Evolutionary conservation across 345 rosid species (phyloP).

Genomic region (Tarenaya hassleriana): DNA sequence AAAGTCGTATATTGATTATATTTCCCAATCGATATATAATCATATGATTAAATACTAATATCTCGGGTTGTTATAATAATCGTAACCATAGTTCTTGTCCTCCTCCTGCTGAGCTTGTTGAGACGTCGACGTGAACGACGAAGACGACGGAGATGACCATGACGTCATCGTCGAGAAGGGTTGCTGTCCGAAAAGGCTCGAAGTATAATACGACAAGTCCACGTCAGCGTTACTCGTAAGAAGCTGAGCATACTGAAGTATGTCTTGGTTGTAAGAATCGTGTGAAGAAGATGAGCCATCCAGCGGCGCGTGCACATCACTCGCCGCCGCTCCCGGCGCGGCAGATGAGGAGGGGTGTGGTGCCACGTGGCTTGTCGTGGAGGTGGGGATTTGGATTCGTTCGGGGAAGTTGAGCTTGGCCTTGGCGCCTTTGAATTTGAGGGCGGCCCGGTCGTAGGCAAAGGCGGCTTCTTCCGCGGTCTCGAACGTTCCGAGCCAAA

Average conservation of each 20-base stretch:
- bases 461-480: constrained; percentile 88
- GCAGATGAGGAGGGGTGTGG: constrained; percentile 1
- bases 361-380: constrained; percentile 20
- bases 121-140: too few relatives aligned
- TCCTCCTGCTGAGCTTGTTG: constrained; percentile 24
- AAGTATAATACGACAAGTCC: constrained; percentile 49
- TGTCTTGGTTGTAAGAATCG: constrained; percentile 48
- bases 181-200: constrained; percentile 41
- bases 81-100: constrained; percentile 14
- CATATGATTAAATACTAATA: not conserved
- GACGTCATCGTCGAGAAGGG: constrained; percentile 35
- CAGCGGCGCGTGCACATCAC: constrained; percentile 17
- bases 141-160: constrained; percentile 29
- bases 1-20: too few relatives aligned
- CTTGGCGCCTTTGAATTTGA: constrained; percentile 86
- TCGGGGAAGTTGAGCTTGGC: constrained; percentile 93
- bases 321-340: not conserved
- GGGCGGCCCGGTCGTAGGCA: constrained; percentile 86
- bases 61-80: constrained; percentile 28
- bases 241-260: constrained; percentile 65
- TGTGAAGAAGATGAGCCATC: constrained; percentile 21
- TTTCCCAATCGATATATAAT: too few relatives aligned
- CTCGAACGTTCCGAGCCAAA: constrained; percentile 88
- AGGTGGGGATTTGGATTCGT: constrained; percentile 68
- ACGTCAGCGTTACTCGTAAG: constrained; percentile 61